A percentile compares a stretch with the other conserved stretches of the same genome.
These are phyloP conservation scores for Yarrowia osloensis DNA, from an alignment of 805 yeast genomes.

Conservation along the genomic window DNA sequence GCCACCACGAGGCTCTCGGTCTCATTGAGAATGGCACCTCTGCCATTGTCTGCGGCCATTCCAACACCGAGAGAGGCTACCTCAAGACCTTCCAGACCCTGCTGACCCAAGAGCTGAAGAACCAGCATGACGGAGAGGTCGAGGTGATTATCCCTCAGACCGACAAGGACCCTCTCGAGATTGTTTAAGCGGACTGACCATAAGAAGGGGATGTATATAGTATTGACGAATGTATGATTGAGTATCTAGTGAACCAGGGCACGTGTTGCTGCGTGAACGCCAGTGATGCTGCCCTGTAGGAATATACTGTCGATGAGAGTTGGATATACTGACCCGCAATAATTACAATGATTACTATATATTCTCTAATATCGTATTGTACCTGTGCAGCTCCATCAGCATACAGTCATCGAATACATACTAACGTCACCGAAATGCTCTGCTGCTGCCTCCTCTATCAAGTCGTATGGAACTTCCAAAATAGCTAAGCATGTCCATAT, in stretches of 20 bases:
- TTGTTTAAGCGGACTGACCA: conserved; percentile 42
- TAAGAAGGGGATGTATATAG: conserved; percentile 4
- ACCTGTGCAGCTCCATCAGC: neutral
- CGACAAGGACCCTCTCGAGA: conserved; percentile 66
- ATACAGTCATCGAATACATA: neutral
- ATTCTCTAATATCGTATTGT: conserved; percentile 1
- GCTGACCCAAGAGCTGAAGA: conserved; percentile 48
- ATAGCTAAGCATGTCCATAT: neutral
- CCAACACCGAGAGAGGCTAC: conserved; percentile 91
- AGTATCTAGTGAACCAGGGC: too few species aligned
- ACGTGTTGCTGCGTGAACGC: too few species aligned
- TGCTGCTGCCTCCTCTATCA: neutral
- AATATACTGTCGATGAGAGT: too few species aligned
- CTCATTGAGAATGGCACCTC: conserved; percentile 69
- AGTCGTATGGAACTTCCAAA: neutral
- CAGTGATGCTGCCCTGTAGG: too few species aligned
- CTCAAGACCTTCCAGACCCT: conserved; percentile 55
- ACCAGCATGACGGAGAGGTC: conserved; percentile 38
- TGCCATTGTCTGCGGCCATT: conserved; percentile 81
- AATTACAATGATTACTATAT: neutral
- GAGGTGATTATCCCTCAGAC: conserved; percentile 53
- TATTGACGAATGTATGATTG: neutral
- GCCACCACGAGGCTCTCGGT: conserved; percentile 86
- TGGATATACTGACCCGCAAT: too few species aligned
- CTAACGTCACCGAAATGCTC: neutral